phyloP scores from a whole-genome alignment of 2,329 filamentous ascomycete genomes.

The Ophiostoma triangulosporum region DNA sequence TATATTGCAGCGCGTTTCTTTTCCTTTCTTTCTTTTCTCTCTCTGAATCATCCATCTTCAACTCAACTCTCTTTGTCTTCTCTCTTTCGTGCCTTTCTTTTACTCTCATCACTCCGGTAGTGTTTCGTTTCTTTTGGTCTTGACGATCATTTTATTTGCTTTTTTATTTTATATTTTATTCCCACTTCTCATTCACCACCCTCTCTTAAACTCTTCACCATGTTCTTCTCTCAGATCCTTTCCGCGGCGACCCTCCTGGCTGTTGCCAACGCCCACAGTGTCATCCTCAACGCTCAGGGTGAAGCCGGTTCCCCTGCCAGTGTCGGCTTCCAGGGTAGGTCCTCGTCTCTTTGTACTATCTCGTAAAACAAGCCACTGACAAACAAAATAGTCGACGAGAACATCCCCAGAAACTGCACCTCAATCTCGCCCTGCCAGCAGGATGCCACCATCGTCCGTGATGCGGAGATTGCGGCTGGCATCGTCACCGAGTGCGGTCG shows the following conservation, averaged over 20 bases:
- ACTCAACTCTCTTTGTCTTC: background rate
- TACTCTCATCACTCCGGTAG: background rate
- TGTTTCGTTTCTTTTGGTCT: conserved; percentile 1
- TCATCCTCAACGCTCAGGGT: conserved; percentile 13
- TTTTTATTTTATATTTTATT: background rate
- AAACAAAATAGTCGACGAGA: conserved; percentile 29
- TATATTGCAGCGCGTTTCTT: background rate
- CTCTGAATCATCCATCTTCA: background rate
- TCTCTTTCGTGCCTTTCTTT: background rate
- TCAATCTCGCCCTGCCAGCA: conserved; percentile 22
- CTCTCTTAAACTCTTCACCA: background rate
- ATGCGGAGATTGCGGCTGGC: conserved; percentile 36
- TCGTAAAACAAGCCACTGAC: background rate
- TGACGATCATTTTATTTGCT: background rate
- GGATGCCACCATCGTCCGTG: conserved; percentile 48
- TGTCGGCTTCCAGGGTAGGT: conserved; percentile 12
- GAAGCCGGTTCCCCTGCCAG: conserved; percentile 9
- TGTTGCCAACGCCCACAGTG: conserved; percentile 12
- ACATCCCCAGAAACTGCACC: conserved; percentile 27
- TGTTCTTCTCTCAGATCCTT: conserved; percentile 4
- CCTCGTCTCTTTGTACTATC: too few relatives aligned
- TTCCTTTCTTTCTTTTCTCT: background rate
- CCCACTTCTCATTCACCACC: background rate
- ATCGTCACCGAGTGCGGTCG: conserved; percentile 46
- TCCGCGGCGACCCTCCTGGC: conserved; percentile 8